Evolutionary conservation across 768 basidiomycete species (phyloP), one percentile per base, ranked within the genome.

Genomic region (Russula griseocarnosa): DNA sequence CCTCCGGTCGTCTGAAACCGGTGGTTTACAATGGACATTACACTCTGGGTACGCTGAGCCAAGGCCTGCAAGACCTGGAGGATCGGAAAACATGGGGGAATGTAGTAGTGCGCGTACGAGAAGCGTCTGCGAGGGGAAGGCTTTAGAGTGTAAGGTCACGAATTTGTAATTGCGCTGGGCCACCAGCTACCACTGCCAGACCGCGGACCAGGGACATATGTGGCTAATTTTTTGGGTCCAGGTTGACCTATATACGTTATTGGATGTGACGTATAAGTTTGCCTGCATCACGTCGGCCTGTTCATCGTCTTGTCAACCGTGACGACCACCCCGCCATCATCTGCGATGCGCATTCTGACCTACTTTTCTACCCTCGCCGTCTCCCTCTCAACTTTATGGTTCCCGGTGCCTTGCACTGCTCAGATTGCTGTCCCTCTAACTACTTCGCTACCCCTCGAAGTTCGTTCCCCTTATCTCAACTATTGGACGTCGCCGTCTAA

Each of bases 51-150:
- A 75, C 74, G 10, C 75, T 94, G 3, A 75, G 81, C 3, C 83
- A 86, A 1, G 96, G 88, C 1, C 75, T 98, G 55, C 72, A 71
- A 16, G 93, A 90, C 28, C 75, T 98, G 22, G 94, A 94, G 71
- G 79, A 78, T 52, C 79, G 96, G 66, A 83, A 91, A 75, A 95
- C 94, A 5, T 98, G 94, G 92, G 96, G 96, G 0, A 98, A 98
- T 72, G 90, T 81, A 0, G 78, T 95, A 28, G 82, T 92, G 9
- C 79, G 78, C 55, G 73, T 98, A 54, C 81, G 78, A 58, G 81
- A 86, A 13, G 70, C 72, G n/a, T 69, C 87, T 71, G 47, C 69
- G 59, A 77, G 67, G 58, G 75, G 83, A 4, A 86, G 79, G 70
- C 73, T 86, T 47, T 75, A 66, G 82, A 3, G 6, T 22, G 44